These are phyloP conservation scores for Cudoniella acicularis DNA, from an alignment of 495 filamentous ascomycete genomes.

Conservation along the genomic window DNA sequence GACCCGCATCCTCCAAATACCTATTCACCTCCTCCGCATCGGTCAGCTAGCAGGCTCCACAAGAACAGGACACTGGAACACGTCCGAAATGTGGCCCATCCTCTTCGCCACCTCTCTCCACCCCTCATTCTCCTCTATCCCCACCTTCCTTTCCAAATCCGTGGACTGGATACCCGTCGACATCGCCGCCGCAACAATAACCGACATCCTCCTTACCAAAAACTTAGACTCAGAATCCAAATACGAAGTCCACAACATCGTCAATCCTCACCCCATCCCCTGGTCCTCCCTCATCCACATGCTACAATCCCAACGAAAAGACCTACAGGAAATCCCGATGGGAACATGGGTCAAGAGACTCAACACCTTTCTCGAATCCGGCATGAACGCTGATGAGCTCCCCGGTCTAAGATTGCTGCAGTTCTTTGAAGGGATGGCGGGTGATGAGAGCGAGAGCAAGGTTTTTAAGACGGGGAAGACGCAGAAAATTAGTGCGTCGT, in stretches of 20 bases:
- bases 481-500: not conserved
- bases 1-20: not conserved
- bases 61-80: conserved; percentile 10
- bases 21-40: conserved; percentile 23
- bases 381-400: not conserved
- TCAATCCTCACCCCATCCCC: conserved; percentile 13
- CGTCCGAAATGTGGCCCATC: conserved; percentile 27
- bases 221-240: not conserved
- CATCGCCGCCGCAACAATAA: conserved; percentile 20
- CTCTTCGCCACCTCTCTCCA: conserved; percentile 24
- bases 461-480: conserved; percentile 23
- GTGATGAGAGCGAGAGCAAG: conserved; percentile 8
- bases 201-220: conserved; percentile 10
- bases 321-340: conserved; percentile 3
- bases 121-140: conserved; percentile 13
- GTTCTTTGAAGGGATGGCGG: conserved; percentile 26
- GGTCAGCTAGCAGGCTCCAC: conserved; percentile 28
- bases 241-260: conserved; percentile 20
- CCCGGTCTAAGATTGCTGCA: conserved; percentile 18
- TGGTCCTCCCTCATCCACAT: conserved; percentile 8
- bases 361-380: not conserved
- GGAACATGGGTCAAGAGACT: conserved; percentile 13
- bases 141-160: not conserved
- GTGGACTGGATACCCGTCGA: conserved; percentile 34
- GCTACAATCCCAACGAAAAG: not conserved